phyloP scores from a whole-genome alignment of 2,329 filamentous ascomycete genomes.

The Emmonsiellopsis sp. region DNA sequence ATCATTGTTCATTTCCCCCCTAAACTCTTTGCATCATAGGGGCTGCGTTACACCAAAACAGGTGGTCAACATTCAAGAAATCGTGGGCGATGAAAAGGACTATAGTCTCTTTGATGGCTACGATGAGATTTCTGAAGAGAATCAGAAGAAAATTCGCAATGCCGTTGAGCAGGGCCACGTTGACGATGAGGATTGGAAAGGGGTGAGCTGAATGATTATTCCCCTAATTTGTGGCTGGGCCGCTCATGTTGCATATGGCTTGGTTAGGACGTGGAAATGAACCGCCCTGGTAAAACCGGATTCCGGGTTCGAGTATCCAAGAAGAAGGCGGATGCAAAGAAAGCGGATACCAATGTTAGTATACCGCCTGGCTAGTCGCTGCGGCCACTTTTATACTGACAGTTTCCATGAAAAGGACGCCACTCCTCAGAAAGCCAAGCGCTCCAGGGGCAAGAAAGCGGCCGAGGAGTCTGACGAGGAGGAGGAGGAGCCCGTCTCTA shows the following conservation, averaged over 20 bases:
- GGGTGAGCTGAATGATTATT: conserved; percentile 47
- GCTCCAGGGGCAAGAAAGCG: conserved; percentile 25
- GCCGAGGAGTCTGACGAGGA: conserved; percentile 8
- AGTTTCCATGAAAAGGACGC: conserved; percentile 18
- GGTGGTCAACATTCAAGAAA: conserved; percentile 52
- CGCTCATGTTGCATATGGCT: background rate
- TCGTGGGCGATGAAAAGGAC: conserved; percentile 43
- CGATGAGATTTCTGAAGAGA: conserved; percentile 61
- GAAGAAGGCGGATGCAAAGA: conserved; percentile 16
- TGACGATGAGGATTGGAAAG: conserved; percentile 77
- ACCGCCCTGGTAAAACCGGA: conserved; percentile 56
- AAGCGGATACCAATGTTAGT: conserved; percentile 2
- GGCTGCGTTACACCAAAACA: conserved; percentile 77
- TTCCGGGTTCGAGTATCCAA: conserved; percentile 42
- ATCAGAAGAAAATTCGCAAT: conserved; percentile 62
- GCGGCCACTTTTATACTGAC: background rate
- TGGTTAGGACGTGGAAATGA: conserved; percentile 61
- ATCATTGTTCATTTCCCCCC: background rate
- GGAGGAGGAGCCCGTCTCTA: conserved; percentile 10
- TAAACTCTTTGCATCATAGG: conserved; percentile 41
- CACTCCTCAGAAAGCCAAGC: conserved; percentile 24
- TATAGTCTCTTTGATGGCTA: conserved; percentile 67
- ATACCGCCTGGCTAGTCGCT: background rate
- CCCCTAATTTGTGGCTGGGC: conserved; percentile 2
- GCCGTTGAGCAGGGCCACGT: conserved; percentile 72